A percentile compares a stretch with the other conserved stretches of the same genome.
Evolutionary conservation across 192 early-diverging fungal species (phyloP).

Genomic region (Radiomyces spectabilis): DNA sequence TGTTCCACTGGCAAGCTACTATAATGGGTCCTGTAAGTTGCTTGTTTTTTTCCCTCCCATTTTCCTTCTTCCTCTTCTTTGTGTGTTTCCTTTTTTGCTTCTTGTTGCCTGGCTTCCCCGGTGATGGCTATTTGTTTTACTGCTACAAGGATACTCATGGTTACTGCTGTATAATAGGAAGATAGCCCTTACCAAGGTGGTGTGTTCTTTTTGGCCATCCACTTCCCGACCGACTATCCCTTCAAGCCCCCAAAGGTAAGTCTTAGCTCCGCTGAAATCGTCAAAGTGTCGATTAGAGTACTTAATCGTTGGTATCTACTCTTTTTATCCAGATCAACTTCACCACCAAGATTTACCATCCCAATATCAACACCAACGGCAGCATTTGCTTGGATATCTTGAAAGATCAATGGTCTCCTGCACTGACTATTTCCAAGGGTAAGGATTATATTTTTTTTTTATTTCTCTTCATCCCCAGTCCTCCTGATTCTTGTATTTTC

Average conservation of each 20-base stretch:
- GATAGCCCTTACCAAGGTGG: conserved; percentile 92
- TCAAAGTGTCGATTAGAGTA: no score
- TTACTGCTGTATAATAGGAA: conserved; percentile 54
- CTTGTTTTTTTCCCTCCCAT: not conserved
- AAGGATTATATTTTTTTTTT: conserved; percentile 1
- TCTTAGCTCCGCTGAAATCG: no score
- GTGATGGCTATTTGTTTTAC: no score
- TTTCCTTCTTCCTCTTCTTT: not conserved
- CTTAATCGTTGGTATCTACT: no score
- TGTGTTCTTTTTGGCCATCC: conserved; percentile 96
- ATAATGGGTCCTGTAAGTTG: conserved; percentile 92
- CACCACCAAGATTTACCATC: conserved; percentile 96
- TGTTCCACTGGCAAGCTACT: conserved; percentile 96
- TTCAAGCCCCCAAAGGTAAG: conserved; percentile 96
- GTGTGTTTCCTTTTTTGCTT: not conserved
- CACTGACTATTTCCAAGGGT: conserved; percentile 96
- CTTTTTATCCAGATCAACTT: conserved; percentile 82
- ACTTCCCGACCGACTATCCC: conserved; percentile 97
- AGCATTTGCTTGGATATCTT: conserved; percentile 98
- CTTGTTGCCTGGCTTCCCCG: no score
- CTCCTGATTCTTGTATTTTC: not conserved
- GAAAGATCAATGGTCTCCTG: conserved; percentile 98
- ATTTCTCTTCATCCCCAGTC: not conserved
- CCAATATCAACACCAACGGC: conserved; percentile 98
- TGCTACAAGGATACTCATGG: no score